A percentile compares a stretch with the other conserved stretches of the same genome.
phyloP scores from a whole-genome alignment of 108 stramenopile genomes.

The Mediolabrus comicus region DNA sequence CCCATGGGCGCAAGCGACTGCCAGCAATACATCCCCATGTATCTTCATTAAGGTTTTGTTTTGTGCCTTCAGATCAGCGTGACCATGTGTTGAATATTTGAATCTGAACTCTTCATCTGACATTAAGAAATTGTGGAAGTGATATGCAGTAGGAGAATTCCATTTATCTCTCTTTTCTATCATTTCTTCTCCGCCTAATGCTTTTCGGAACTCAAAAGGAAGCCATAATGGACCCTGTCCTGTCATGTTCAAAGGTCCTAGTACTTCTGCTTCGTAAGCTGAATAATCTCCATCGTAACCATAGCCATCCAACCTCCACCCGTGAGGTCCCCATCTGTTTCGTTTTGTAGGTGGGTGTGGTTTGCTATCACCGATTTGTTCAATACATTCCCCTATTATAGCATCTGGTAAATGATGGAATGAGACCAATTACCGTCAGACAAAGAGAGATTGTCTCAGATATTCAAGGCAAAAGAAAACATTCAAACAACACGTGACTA shows the following conservation, averaged over 20 bases:
- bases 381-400: slow-evolving; percentile 44
- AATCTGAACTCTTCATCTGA: not conserved
- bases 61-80: not conserved
- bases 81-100: not conserved
- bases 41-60: slow-evolving; percentile 7
- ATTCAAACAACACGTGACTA: not conserved
- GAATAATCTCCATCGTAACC: slow-evolving; percentile 9
- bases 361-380: slow-evolving; percentile 30
- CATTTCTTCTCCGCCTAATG: not conserved
- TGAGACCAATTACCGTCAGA: not conserved
- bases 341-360: slow-evolving; percentile 19
- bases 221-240: slow-evolving; percentile 26
- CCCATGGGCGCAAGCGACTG: slow-evolving; percentile 29
- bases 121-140: not conserved
- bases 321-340: slow-evolving; percentile 7
- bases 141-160: not conserved
- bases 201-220: slow-evolving; percentile 26
- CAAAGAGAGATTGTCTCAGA: not conserved
- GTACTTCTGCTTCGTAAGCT: slow-evolving; percentile 4
- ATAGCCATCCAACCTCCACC: slow-evolving; percentile 11
- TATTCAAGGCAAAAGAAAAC: too few species aligned
- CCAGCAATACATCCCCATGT: slow-evolving; percentile 16
- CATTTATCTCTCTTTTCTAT: not conserved
- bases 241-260: not conserved
- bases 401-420: not conserved